Base-by-base conservation (phyloP, 1,139 yeast species). In the Ashbya aceris region DNA sequence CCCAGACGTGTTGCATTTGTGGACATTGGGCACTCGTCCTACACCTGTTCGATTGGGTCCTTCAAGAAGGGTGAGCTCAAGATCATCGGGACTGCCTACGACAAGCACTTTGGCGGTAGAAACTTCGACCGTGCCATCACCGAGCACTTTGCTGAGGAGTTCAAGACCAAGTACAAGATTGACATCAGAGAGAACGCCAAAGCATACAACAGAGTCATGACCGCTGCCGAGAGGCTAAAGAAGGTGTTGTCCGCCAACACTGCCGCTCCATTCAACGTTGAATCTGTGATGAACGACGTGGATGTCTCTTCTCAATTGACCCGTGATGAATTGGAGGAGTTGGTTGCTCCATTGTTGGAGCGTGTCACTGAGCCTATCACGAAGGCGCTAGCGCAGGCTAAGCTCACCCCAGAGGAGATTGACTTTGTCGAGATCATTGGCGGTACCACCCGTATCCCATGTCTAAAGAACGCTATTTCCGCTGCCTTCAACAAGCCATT, bases 41-140 rank as follows among this genome's bases (percentile, higher is more conserved):
- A 79, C 75, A 87, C 94, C 55, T 94, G 93, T 52, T 73, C 94
- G 49, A 74, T 91, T 59, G 95, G 87, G 48, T 82, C 95, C 46
- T 80, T 91, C 69, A 87, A 86, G 76, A 87, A 81, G 71, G 98
- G 98, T 62, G 97, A 91, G 72, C 78, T 89, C 69, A 87, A 86
- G 73, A 76, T 91, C 45, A 72, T 91, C 60, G 95, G 95, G 56
- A 77, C 95, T 49, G 93, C 95, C 58, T 84, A 78, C 64, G 96
- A 89, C 71, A 85, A 86, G 70, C 87, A 86, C 71, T 91, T 91
- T 59, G 99, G 99, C 74, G 98, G 99, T 67, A 83, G 99, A 71
- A 86, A 87, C 65, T 81, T 93, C 50, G 98, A 91, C 69, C 73
- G 72, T 60, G 96, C 95, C 51, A 85, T 91, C 61, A 89, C 97